These are phyloP conservation scores for Fusarium phyllophilum DNA, from an alignment of 2,329 filamentous ascomycete genomes.

Conservation along the genomic window DNA sequence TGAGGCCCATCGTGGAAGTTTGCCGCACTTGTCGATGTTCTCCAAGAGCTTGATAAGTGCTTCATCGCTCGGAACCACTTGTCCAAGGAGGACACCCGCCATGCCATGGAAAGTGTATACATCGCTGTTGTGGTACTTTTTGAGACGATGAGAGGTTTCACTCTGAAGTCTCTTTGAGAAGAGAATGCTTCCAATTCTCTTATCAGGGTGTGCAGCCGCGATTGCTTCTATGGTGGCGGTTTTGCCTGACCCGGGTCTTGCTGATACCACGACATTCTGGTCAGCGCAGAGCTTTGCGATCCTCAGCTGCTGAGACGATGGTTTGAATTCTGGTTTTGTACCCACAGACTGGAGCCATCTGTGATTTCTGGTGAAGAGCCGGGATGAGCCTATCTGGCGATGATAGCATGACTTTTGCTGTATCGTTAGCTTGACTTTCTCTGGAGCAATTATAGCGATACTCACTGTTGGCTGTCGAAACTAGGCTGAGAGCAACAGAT, in stretches of 20 bases:
- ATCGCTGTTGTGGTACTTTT: conserved; percentile 24
- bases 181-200: conserved; percentile 38
- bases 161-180: conserved; percentile 43
- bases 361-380: background rate
- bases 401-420: background rate
- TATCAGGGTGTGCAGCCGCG: conserved; percentile 35
- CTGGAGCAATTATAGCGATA: background rate
- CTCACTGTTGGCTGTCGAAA: conserved; percentile 7
- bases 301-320: conserved; percentile 41
- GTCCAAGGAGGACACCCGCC: conserved; percentile 36
- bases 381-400: background rate
- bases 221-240: conserved; percentile 47
- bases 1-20: conserved; percentile 35
- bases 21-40: background rate
- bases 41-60: conserved; percentile 19
- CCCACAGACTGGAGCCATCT: background rate
- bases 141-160: conserved; percentile 41
- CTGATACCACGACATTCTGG: conserved; percentile 48
- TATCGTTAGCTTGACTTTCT: background rate
- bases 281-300: conserved; percentile 37
- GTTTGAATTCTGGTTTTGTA: conserved; percentile 10
- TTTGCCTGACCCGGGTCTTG: conserved; percentile 48
- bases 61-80: conserved; percentile 27
- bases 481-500: background rate
- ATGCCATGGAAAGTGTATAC: conserved; percentile 44